phyloP scores from a whole-genome alignment of 257 asterid species.

The Schizonepeta tenuifolia region DNA sequence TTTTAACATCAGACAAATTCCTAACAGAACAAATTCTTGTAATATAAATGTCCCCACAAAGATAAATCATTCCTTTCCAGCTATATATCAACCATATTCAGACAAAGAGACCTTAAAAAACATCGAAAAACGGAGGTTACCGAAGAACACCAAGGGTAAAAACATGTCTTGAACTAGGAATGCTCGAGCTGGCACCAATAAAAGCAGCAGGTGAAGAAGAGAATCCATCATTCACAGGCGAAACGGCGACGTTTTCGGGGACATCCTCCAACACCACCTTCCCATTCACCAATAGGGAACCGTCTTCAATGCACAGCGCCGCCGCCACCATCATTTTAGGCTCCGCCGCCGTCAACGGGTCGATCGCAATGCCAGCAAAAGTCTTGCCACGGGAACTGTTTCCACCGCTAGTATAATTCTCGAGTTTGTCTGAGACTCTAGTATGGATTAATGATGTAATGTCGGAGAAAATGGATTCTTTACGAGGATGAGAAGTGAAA shows the following conservation, averaged over 20 bases:
- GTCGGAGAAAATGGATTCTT: neutral
- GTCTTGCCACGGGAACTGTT: neutral
- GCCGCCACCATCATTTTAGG: slow-evolving; percentile 47
- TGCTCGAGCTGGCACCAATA: slow-evolving; percentile 50
- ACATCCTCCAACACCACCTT: slow-evolving; percentile 45
- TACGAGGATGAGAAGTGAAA: slow-evolving; percentile 21
- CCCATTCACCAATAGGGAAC: slow-evolving; percentile 50
- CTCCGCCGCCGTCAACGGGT: slow-evolving; percentile 35
- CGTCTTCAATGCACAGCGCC: slow-evolving; percentile 47
- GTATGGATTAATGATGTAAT: slow-evolving; percentile 1
- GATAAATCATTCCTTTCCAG: neutral
- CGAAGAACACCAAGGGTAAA: slow-evolving; percentile 57
- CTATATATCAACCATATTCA: neutral
- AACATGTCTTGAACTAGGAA: slow-evolving; percentile 49
- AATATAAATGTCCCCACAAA: neutral
- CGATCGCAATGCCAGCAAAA: slow-evolving; percentile 5
- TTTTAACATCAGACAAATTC: neutral
- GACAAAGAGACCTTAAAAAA: slow-evolving; percentile 8
- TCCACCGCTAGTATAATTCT: neutral
- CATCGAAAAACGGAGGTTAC: slow-evolving; percentile 34
- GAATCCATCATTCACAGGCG: slow-evolving; percentile 38
- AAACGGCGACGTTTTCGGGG: slow-evolving; percentile 52
- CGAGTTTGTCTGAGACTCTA: neutral
- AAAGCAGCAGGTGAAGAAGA: slow-evolving; percentile 44
- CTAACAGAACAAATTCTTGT: neutral